phyloP scores from a whole-genome alignment of 2,329 filamentous ascomycete species.

The Colletotrichum somersetense region DNA sequence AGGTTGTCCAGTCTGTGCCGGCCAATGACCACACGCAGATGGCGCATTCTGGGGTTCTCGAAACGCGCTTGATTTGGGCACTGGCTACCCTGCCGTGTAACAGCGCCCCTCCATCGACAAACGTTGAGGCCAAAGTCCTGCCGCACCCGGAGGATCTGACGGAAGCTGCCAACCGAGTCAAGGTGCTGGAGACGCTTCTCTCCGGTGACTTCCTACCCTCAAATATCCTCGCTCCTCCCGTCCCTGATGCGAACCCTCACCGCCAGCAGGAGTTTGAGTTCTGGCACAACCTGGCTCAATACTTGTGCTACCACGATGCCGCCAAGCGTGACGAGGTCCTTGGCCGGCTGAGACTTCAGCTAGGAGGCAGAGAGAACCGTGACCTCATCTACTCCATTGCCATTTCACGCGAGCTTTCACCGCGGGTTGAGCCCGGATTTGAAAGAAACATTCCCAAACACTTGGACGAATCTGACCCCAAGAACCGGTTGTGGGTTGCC shows the following conservation, averaged over 20 bases:
- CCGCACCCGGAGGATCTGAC: conserved; percentile 69
- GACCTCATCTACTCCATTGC: conserved; percentile 93
- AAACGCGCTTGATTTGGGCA: conserved; percentile 72
- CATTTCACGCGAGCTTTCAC: conserved; percentile 80
- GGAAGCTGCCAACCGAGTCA: conserved; percentile 77
- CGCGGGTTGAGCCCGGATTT: conserved; percentile 71
- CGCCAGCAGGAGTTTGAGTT: conserved; percentile 78
- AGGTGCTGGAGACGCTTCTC: conserved; percentile 81
- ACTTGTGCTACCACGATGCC: conserved; percentile 68
- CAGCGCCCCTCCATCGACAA: conserved; percentile 51
- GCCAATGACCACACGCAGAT: conserved; percentile 65
- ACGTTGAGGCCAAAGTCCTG: conserved; percentile 52
- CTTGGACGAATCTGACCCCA: conserved; percentile 75
- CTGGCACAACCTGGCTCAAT: conserved; percentile 83
- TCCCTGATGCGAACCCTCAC: conserved; percentile 64
- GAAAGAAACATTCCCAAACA: conserved; percentile 69
- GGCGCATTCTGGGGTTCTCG: conserved; percentile 66
- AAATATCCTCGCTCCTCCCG: conserved; percentile 68
- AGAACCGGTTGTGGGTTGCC: conserved; percentile 76
- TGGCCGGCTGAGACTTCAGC: conserved; percentile 73
- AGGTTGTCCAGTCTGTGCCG: conserved; percentile 62
- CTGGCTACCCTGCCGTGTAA: conserved; percentile 65
- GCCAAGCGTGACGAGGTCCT: conserved; percentile 76
- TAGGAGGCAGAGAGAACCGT: conserved; percentile 86
- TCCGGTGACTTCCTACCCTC: conserved; percentile 74